Base-by-base conservation (phyloP, 176 grass and related monocot species). In the Chloris gayana region DNA sequence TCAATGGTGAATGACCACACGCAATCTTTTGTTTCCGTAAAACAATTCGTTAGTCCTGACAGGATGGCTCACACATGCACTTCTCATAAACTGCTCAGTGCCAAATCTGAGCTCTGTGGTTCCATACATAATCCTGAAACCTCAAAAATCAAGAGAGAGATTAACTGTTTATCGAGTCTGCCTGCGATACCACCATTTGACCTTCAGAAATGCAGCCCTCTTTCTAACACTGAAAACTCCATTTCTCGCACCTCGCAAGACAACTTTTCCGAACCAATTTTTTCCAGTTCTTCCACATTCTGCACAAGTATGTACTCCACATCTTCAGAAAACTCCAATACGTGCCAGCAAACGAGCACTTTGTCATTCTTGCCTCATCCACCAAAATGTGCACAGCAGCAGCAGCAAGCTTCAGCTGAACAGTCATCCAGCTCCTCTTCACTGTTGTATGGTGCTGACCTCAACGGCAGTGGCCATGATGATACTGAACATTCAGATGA, bases 281-380 rank as follows among this genome's bases (percentile, higher is more conserved):
- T 78, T 63, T 91, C 94, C n/a, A 66, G 54, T 44, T 88, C 82
- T 38, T 97, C 94, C 29, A 91, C 82, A 58, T 97, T 97, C 69
- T 97, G 89, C 57, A 78, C 91, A 70, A 97, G 85, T 34, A 64
- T 97, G 14, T 88, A 88, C 70, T 88, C 87, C 11, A 82, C 89
- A 3, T 77, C 82, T 12, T 84, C 68, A 11, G 74, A n/a, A 18
- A 79, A 81, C 56, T 60, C 45, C 6, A 47, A 69, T n/a, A 67
- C 84, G 29, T 87, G 78, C 68, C 54, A 19, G 17, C 69, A 74
- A 61, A 60, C 56, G 26, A 47, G 21, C 12, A 58, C 35, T 81
- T 80, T 89, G n/a, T 82, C 89, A 35, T 97, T 93, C 85, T 80
- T 97, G 72, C 75, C 91, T 27, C 84, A 93, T 79, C 87, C 88